Conservation (phyloP, 2,329 filamentous ascomycete genomes). For the Lachnellula cervina region DNA sequence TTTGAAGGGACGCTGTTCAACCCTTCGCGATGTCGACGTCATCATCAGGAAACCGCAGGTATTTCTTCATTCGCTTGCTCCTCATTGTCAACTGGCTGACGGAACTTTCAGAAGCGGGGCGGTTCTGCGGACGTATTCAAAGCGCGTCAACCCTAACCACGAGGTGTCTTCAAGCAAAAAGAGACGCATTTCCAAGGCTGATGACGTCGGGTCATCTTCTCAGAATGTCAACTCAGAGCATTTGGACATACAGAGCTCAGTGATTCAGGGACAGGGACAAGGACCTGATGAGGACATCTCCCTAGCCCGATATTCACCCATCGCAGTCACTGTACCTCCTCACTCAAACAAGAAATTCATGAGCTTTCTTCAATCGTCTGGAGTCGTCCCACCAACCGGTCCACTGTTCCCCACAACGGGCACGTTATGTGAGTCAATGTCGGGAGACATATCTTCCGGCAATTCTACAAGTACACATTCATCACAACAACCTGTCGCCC, state of each 20-base stretch:
- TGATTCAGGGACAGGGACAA: no score
- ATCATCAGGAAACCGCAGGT: neutral
- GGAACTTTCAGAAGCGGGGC: conserved; percentile 7
- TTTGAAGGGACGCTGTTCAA: no score
- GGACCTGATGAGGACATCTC: neutral
- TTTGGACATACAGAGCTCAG: neutral
- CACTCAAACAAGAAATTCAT: no score
- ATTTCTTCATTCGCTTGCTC: neutral
- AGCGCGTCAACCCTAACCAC: conserved; percentile 17
- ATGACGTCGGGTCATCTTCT: neutral
- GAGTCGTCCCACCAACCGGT: no score
- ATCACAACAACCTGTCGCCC: no score
- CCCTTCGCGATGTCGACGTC: neutral
- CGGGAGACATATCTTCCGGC: no score
- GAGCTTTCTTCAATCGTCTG: no score
- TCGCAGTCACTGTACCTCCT: neutral
- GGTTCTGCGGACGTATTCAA: conserved; percentile 24
- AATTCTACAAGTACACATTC: no score
- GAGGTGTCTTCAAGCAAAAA: conserved; percentile 16
- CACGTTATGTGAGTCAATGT: no score
- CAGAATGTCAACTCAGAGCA: neutral
- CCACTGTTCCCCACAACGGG: no score
- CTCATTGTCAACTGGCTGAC: conserved; percentile 4
- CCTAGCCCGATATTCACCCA: neutral
- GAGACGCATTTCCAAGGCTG: conserved; percentile 7